Base-by-base conservation (phyloP, 208 protist species). In the Novymonas esmeraldas region DNA sequence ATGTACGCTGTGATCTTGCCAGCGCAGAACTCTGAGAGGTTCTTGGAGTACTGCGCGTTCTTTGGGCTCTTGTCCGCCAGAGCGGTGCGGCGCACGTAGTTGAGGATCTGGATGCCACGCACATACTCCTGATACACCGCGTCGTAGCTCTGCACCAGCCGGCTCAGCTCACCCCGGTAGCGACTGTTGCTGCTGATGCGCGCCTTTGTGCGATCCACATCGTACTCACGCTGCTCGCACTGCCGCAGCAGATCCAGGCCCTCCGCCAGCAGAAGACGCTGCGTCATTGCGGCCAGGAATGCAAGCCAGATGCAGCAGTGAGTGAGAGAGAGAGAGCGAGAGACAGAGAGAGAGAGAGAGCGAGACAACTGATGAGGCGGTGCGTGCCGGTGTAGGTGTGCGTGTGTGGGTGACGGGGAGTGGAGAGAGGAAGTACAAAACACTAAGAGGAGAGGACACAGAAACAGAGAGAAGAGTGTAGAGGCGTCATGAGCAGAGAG, bases 191-290 rank as follows among this genome's bases (percentile, higher is more conserved):
- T 78, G 26, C 63, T 70, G 26, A 93, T 78, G 42, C 71, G 77
- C 28, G 61, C 26, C 56, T 82, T 78, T 18, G 64, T 81, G 41
- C 78, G 70, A 65, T 93, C 90, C 16, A 82, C 70, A 29, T 90
- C 87, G 49, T 84, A 84, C 75, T 95, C 90, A 28, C 64, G 62
- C 55, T 82, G 76, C 76, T 93, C 87, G 50, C 80, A 78, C 77
- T 89, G 78, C 16, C 81, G 84, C 26, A 93, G 66, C 22, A 95
- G 50, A 64, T 95, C 87, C 3, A 95, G 76, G 33, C 77, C 70
- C 56, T 95, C 90, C 11, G 90, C 90, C 26, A 95, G 69, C 0
- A 95, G 55, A 24, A 93, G 57, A 61, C 92, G 93, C 54, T 88
- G 82, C 5, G 81, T 85, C 90, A 95, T 95, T 16, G 22, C 58